These are phyloP conservation scores for Batrachochytrium dendrobatidis DNA, from an alignment of 371 early-diverging fungal genomes.

Conservation along the genomic window DNA sequence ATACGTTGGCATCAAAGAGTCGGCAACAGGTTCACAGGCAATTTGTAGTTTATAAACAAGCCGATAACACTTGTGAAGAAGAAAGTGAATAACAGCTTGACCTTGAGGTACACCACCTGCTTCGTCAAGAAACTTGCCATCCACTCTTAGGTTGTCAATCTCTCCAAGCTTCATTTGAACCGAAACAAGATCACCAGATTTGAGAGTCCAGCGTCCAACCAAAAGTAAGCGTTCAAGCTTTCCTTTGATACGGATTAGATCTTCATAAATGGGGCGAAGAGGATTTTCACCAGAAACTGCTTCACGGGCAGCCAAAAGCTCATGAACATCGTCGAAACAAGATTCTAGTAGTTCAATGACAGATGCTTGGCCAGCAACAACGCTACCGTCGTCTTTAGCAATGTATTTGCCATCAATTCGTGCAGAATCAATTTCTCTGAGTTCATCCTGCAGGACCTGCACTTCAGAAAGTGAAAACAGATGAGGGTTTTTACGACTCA, in stretches of 20 bases:
- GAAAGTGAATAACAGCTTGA: conserved; percentile 73
- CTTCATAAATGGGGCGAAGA: conserved; percentile 62
- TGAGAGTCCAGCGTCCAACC: conserved; percentile 63
- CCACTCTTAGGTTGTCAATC: conserved; percentile 29
- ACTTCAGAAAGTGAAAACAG: conserved; percentile 34
- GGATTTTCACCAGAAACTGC: conserved; percentile 53
- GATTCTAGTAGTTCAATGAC: conserved; percentile 78
- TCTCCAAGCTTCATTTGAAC: conserved; percentile 57
- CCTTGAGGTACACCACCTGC: conserved; percentile 65
- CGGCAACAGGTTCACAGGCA: conserved; percentile 78
- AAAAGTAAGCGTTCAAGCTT: conserved; percentile 64
- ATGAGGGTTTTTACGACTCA: conserved; percentile 15
- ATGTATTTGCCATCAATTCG: conserved; percentile 30
- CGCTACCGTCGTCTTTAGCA: conserved; percentile 20
- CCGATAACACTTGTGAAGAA: conserved; percentile 81
- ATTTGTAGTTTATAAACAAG: conserved; percentile 71
- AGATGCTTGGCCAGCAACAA: conserved; percentile 37
- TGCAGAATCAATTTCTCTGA: conserved; percentile 29
- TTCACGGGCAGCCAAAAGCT: conserved; percentile 69
- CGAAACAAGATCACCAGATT: conserved; percentile 48
- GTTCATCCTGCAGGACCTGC: conserved; percentile 31
- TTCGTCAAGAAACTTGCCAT: conserved; percentile 41
- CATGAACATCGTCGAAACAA: conserved; percentile 58
- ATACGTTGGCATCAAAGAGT: conserved; percentile 73
- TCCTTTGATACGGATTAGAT: conserved; percentile 63